Evolutionary conservation across 1,284 basidiomycete species (phyloP).

Genomic region (Stygiomarasmius scandens): DNA sequence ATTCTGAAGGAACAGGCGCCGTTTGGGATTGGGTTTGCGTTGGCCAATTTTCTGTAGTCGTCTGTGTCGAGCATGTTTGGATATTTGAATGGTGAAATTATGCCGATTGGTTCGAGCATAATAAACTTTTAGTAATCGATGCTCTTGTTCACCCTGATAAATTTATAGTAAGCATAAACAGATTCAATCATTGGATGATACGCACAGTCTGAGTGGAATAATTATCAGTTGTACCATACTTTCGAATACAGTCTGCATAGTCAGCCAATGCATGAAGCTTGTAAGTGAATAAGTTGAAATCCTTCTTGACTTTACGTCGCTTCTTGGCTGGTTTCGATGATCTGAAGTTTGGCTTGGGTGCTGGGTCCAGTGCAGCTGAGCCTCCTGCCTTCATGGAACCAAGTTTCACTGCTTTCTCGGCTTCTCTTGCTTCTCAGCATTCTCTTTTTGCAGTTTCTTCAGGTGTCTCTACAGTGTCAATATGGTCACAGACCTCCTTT

Average conservation of each 20-base stretch:
- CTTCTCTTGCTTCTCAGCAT: not conserved
- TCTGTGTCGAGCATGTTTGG: constrained; percentile 15
- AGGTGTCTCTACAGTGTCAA: not conserved
- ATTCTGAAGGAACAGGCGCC: constrained; percentile 1
- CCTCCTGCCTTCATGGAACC: not conserved
- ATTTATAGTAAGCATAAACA: not conserved
- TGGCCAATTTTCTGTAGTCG: not conserved
- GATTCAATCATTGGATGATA: not conserved
- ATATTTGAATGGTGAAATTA: constrained; percentile 25
- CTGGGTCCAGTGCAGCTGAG: no score
- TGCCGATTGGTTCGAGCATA: constrained; percentile 24
- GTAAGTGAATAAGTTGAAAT: constrained; percentile 10
- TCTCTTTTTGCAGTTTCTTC: not conserved
- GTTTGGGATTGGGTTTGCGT: not conserved
- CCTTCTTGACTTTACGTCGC: not conserved
- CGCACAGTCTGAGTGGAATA: constrained; percentile 27
- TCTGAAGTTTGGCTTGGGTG: not conserved
- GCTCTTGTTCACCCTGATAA: constrained; percentile 32
- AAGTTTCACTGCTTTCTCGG: not conserved
- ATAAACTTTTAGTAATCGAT: constrained; percentile 21
- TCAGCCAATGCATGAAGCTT: constrained; percentile 13
- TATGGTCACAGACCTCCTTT: not conserved
- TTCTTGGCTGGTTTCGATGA: not conserved
- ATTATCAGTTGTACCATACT: constrained; percentile 9
- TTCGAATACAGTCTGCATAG: not conserved